Base-by-base conservation (phyloP, 345 rosid genomes). In the Streptanthus diversifolius region DNA sequence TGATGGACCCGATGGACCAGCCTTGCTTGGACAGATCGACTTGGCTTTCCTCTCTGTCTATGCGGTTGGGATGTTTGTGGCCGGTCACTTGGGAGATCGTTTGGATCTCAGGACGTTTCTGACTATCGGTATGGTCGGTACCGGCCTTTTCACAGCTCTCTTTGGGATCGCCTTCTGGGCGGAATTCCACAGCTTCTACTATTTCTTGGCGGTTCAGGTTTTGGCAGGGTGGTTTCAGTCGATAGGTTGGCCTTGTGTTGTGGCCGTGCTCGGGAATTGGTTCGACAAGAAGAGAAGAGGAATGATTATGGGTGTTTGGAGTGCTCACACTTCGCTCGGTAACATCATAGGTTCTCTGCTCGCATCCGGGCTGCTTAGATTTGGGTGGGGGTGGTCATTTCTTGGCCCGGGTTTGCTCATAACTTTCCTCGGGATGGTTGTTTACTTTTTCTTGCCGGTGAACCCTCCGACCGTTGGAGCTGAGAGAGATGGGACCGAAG, bases 351-450 rank as follows among this genome's bases (percentile, higher is more conserved):
- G 99, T 35, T 89, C 97, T 40, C 77, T 95, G 63, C 79, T 95
- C 21, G 99, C 93, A 19, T 69, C 97, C 5, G 86, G 85, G 5
- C 48, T 88, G 55, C 78, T 95, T 82, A 87, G 77, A 56, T 88
- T 83, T 55, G 97, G 97, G n/a, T 95, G 99, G 99, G 99, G 96
- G 7, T 91, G 97, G 97, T 91, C 97, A 19, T 91, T 95, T 74
- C 89, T 87, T 30, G 81, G 89, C 64, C 99, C 99, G 12, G 93
- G 96, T 64, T 64, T 84, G 39, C 49, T 87, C n/a, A 86, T 88
- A 52, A 84, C 85, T 24, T 80, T 88, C 32, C 40, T 75, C 15
- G 99, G 99, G 3, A 17, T 91, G 43, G 55, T 86, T 33, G 89
- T 95, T 18, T 86, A 89, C 79, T 74, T 89, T 30, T 73, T 89